phyloP scores from a whole-genome alignment of 208 protist genomes.

The Trypanosoma lewisi region DNA sequence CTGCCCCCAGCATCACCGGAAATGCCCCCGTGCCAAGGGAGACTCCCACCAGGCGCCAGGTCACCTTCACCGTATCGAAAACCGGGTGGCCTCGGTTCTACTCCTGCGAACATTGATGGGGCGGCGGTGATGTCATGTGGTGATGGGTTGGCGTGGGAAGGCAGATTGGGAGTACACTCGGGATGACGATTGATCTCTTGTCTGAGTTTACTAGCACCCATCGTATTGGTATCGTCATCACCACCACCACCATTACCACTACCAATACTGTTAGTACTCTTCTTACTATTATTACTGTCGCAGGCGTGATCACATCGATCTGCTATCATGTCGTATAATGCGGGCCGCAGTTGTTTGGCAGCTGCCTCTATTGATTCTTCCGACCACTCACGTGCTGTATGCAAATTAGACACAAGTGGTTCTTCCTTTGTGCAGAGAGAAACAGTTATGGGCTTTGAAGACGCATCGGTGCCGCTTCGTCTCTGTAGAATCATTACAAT shows the following conservation, averaged over 20 bases:
- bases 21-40: constrained; percentile 2
- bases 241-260: background rate
- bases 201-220: background rate
- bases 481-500: constrained; percentile 18
- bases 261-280: too few species aligned
- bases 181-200: background rate
- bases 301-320: background rate
- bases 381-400: constrained; percentile 1
- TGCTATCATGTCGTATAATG: background rate
- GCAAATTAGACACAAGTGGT: constrained; percentile 14
- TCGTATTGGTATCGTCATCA: background rate
- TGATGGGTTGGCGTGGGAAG: background rate
- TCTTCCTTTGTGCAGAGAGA: constrained; percentile 18
- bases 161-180: background rate
- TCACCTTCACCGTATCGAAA: constrained; percentile 76
- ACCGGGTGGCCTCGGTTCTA: constrained; percentile 45
- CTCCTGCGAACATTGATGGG: constrained; percentile 31
- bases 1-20: too few species aligned
- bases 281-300: background rate
- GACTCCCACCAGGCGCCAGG: constrained; percentile 53
- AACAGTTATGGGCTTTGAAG: background rate
- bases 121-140: constrained; percentile 3
- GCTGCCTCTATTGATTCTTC: background rate
- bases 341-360: constrained; percentile 1
- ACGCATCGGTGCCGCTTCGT: background rate